These are phyloP conservation scores for Sphaerulina musiva DNA, from an alignment of 2,329 filamentous ascomycete species.

Conservation along the genomic window DNA sequence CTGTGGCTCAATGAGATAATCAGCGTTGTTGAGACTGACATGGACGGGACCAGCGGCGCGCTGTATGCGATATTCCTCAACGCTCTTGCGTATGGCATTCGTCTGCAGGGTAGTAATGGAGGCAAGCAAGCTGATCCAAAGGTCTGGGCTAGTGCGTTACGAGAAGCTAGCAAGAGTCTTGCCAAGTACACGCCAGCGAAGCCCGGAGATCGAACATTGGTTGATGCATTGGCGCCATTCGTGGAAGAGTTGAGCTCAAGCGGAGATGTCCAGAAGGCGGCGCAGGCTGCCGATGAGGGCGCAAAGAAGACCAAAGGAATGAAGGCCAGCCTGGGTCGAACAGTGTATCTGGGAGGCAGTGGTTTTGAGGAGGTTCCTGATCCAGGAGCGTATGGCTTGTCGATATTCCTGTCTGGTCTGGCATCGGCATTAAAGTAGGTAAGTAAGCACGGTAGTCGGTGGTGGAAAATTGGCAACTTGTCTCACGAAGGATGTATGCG, in stretches of 20 bases:
- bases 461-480: constrained; percentile 2
- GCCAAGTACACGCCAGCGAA: constrained; percentile 81
- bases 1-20: constrained; percentile 56
- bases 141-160: constrained; percentile 62
- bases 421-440: constrained; percentile 47
- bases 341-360: constrained; percentile 73
- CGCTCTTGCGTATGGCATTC: constrained; percentile 64
- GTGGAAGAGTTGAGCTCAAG: constrained; percentile 62
- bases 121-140: constrained; percentile 33
- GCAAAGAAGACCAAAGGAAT: constrained; percentile 85
- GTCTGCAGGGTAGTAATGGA: constrained; percentile 45
- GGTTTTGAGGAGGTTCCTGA: constrained; percentile 69
- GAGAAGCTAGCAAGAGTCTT: constrained; percentile 63
- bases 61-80: constrained; percentile 87
- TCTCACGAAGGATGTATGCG: not conserved
- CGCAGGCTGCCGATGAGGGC: constrained; percentile 65
- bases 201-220: constrained; percentile 79
- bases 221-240: constrained; percentile 87
- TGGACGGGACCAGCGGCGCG: constrained; percentile 72
- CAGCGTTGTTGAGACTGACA: constrained; percentile 58
- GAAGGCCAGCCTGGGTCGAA: constrained; percentile 77
- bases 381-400: constrained; percentile 71
- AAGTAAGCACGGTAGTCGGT: constrained; percentile 9
- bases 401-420: constrained; percentile 74
- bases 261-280: constrained; percentile 64